phyloP scores from a whole-genome alignment of 1,284 basidiomycete species.

The Trametes sp. region DNA sequence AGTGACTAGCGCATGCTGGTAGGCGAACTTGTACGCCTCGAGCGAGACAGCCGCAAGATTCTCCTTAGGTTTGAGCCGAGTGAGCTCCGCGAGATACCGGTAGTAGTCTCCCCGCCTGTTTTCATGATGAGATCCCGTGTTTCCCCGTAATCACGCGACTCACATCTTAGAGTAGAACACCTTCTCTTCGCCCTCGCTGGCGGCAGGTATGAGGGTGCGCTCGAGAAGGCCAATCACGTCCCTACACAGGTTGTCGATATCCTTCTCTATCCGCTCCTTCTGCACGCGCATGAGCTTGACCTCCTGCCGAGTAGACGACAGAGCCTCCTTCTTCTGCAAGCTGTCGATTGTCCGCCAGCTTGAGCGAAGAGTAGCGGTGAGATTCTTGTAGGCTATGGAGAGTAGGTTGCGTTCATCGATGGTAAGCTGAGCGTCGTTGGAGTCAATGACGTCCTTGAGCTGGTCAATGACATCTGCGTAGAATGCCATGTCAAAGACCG shows the following conservation, averaged over 20 bases:
- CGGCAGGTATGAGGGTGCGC: constrained; percentile 59
- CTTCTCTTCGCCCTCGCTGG: constrained; percentile 64
- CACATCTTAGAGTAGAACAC: constrained; percentile 78
- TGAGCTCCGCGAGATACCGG: constrained; percentile 72
- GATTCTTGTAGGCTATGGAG: constrained; percentile 75
- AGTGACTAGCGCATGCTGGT: constrained; percentile 64
- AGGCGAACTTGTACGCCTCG: constrained; percentile 72
- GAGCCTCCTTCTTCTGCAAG: constrained; percentile 58
- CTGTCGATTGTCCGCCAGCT: constrained; percentile 69
- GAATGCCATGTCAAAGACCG: not conserved
- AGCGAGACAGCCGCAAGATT: constrained; percentile 61
- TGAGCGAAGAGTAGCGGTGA: constrained; percentile 65
- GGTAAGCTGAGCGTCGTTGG: constrained; percentile 57
- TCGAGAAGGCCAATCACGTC: constrained; percentile 66
- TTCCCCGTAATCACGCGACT: no score
- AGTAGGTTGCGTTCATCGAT: constrained; percentile 74
- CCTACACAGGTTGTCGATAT: constrained; percentile 62
- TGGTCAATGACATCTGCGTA: constrained; percentile 62
- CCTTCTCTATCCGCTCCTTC: constrained; percentile 61
- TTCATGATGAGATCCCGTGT: no score
- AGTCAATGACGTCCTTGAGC: constrained; percentile 61
- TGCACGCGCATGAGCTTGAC: constrained; percentile 58
- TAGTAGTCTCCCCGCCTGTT: constrained; percentile 80
- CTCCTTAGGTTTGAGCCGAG: constrained; percentile 53
- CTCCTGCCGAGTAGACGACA: constrained; percentile 46